Evolutionary conservation across 306 rosid species (phyloP).

Genomic region (Begonia peltatifolia): DNA sequence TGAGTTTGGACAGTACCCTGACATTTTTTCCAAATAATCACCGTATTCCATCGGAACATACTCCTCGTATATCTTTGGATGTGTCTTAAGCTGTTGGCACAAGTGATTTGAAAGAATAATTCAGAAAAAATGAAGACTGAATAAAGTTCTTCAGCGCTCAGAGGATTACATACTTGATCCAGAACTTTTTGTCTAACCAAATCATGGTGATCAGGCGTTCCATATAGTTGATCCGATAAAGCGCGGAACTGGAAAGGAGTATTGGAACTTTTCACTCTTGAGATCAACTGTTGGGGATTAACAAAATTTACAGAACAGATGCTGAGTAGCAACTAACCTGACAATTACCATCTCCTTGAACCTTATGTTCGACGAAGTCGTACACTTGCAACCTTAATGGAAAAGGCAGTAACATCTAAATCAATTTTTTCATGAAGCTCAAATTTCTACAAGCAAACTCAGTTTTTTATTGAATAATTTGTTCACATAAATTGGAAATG

Average conservation of each 20-base stretch:
- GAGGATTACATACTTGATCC: slow-evolving; percentile 42
- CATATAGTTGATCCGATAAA: slow-evolving; percentile 63
- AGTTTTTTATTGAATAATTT: background rate
- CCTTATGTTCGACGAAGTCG: slow-evolving; percentile 49
- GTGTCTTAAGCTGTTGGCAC: slow-evolving; percentile 50
- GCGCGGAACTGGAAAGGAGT: slow-evolving; percentile 53
- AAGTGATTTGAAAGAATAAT: slow-evolving; percentile 12
- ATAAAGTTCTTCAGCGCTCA: slow-evolving; percentile 1
- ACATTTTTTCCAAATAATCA: slow-evolving; percentile 65
- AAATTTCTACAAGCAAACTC: too few relatives aligned
- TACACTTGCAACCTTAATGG: slow-evolving; percentile 46
- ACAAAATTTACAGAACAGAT: background rate
- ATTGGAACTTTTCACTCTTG: background rate
- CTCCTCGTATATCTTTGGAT: slow-evolving; percentile 67
- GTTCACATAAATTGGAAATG: too few relatives aligned
- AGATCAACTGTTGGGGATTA: background rate
- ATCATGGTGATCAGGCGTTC: slow-evolving; percentile 47
- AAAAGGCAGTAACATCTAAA: slow-evolving; percentile 4
- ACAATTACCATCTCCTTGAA: slow-evolving; percentile 87
- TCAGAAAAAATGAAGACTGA: slow-evolving; percentile 13
- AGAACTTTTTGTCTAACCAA: slow-evolving; percentile 49
- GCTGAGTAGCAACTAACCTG: slow-evolving; percentile 38
- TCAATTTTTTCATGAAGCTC: background rate
- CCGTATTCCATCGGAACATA: slow-evolving; percentile 77
- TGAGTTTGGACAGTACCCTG: slow-evolving; percentile 25